Conservation (phyloP, 2,329 filamentous ascomycete species). For the Neopestalotiopsis rosae region DNA sequence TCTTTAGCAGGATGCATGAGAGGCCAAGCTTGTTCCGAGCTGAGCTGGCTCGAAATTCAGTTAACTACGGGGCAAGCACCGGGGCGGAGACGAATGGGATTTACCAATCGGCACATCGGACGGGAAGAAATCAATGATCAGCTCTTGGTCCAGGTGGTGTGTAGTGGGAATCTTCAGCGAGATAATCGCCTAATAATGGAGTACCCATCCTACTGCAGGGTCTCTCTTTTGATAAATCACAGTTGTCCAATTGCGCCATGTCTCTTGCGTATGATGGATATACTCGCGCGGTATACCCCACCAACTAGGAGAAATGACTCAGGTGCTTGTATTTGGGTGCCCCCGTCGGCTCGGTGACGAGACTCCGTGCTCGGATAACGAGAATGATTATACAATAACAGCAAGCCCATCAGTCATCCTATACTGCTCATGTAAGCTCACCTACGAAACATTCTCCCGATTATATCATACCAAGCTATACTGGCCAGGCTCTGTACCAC, state of each 20-base stretch:
- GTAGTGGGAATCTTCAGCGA: neutral
- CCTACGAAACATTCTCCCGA: neutral
- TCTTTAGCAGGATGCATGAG: neutral
- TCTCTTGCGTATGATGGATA: conserved; percentile 3
- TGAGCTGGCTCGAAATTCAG: neutral
- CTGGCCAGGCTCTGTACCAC: neutral
- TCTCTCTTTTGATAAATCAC: neutral
- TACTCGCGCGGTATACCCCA: conserved; percentile 5
- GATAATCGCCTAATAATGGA: neutral
- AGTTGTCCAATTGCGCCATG: conserved; percentile 3
- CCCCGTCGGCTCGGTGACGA: neutral
- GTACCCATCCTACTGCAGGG: neutral
- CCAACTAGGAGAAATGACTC: neutral
- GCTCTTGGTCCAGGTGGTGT: neutral
- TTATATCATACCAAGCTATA: neutral
- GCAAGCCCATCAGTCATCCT: neutral
- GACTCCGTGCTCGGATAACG: neutral
- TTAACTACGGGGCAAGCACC: neutral
- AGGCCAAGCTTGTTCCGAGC: neutral
- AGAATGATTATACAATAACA: neutral
- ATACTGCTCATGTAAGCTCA: neutral
- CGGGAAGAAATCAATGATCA: neutral
- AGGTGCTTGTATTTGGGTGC: neutral
- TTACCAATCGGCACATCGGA: neutral
- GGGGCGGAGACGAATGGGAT: neutral